Base-by-base conservation (phyloP, 129 eudicot species). In the Dittrichia graveolens region DNA sequence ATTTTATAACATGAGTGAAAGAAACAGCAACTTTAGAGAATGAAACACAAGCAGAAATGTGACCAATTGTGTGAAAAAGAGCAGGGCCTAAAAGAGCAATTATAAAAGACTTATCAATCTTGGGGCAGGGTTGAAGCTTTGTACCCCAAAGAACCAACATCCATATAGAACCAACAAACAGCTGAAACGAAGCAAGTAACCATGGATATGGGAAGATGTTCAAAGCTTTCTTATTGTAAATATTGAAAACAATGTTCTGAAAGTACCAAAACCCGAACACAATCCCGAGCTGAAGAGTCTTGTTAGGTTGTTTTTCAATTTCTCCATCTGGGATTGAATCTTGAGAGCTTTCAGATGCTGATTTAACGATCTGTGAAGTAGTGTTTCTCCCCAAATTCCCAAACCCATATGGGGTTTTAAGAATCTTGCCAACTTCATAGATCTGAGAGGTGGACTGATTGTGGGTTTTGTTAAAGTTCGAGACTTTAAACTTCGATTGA, bases 11-110 rank as follows among this genome's bases (percentile, higher is more conserved):
- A 83, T 94, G 98, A 13, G 98, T 94, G 80, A 94, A 94, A 6
- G 98, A 94, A 73, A 94, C 98, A 57, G 98, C 98, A 10, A 94
- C 98, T 74, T 94, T 94, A 0, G 98, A 94, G 83, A 94, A 94
- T 4, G 98, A 94, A 69, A 94, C 98, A 73, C 98, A 94, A 6
- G 98, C 98, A 42, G 98, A 94, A 37, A 94, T 94, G 79, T 94
- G 98, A 55, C 98, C 98, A 65, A 94, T 79, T 0, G 98, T 90
- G 85, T 94, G 98, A 73, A 94, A 94, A 9, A 94, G 85, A 0
- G 98, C 95, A 76, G 98, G 98, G 4, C 98, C 98, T 50, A 94
- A 88, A 55, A 90, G 82, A 5, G 98, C 98, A 56, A 89, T 40
- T 10, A 92, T 83, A 44, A 89, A 92, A 10, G 91, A 78, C 31